These are phyloP conservation scores for Fusarium agapanthi DNA, from an alignment of 2,329 filamentous ascomycete species.

Conservation along the genomic window DNA sequence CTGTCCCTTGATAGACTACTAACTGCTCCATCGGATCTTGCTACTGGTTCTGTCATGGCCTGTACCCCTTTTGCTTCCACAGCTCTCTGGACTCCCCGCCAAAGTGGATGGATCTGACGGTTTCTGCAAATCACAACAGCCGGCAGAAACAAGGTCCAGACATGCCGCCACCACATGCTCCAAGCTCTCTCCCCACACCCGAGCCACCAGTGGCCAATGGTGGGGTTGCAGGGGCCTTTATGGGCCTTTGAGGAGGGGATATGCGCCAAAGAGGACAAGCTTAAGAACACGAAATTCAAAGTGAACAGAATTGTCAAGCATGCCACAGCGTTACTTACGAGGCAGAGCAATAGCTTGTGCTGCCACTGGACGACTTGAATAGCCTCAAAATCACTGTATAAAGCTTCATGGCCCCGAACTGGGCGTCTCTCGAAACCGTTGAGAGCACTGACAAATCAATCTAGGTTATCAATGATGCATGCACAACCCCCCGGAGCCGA, in stretches of 20 bases:
- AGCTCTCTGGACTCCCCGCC: slow-evolving; percentile 20
- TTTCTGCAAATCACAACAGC: slow-evolving; percentile 39
- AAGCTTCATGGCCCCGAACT: neutral
- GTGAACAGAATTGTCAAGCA: slow-evolving; percentile 1
- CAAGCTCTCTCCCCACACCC: slow-evolving; percentile 42
- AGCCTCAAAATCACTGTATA: neutral
- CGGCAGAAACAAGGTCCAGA: slow-evolving; percentile 27
- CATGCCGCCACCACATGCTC: slow-evolving; percentile 27
- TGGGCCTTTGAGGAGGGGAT: slow-evolving; percentile 13
- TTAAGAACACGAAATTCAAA: slow-evolving; percentile 11
- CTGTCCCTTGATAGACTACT: neutral
- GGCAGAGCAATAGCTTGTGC: neutral
- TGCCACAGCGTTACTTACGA: neutral
- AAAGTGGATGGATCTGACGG: slow-evolving; percentile 34
- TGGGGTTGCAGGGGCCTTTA: neutral
- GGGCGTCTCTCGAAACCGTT: neutral
- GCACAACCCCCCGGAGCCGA: slow-evolving; percentile 39
- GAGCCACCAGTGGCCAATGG: slow-evolving; percentile 38
- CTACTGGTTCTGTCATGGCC: slow-evolving; percentile 19
- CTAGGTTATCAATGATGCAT: slow-evolving; percentile 16
- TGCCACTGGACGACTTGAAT: neutral
- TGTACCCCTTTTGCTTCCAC: slow-evolving; percentile 24
- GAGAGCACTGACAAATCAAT: slow-evolving; percentile 35
- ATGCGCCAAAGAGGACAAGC: slow-evolving; percentile 22
- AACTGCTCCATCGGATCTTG: slow-evolving; percentile 8